Conservation (phyloP, 2,329 filamentous ascomycete genomes). For the Ustulina deusta region DNA sequence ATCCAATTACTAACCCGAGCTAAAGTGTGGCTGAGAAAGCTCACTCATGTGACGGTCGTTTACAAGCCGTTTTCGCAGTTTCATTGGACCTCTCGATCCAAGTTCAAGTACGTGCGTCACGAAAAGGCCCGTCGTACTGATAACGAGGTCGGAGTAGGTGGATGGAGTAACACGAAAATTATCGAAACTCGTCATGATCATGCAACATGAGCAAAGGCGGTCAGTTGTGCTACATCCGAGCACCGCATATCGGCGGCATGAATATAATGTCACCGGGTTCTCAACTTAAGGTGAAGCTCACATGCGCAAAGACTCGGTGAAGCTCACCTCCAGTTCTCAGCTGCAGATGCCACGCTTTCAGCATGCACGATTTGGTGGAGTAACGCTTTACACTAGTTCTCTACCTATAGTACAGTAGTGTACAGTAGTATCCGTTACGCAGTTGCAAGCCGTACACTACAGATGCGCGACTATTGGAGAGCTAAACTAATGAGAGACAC, state of each 20-base stretch:
- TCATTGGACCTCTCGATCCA: constrained; percentile 31
- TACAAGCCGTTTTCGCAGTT: constrained; percentile 33
- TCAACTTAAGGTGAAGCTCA: constrained; percentile 11
- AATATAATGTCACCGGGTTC: constrained; percentile 11
- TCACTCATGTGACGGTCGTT: constrained; percentile 44
- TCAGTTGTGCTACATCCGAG: constrained; percentile 31
- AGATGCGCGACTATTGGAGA: constrained; percentile 20
- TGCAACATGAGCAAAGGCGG: constrained; percentile 30
- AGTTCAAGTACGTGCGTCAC: not conserved
- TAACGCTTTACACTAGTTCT: not conserved
- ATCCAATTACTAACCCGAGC: constrained; percentile 10
- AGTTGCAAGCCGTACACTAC: constrained; percentile 9
- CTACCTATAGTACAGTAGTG: constrained; percentile 8
- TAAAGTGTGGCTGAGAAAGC: constrained; percentile 22
- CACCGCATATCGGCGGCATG: constrained; percentile 28
- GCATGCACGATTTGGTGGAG: constrained; percentile 29
- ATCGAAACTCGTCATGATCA: constrained; percentile 25
- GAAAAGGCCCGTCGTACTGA: constrained; percentile 21
- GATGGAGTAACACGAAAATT: constrained; percentile 8
- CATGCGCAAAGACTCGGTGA: constrained; percentile 38
- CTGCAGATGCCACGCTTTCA: constrained; percentile 32
- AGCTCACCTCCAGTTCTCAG: constrained; percentile 33
- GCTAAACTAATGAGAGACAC: constrained; percentile 19
- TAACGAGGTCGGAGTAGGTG: constrained; percentile 20
- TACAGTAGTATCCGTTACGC: constrained; percentile 8